phyloP scores from a whole-genome alignment of 495 filamentous ascomycete species.

The Astrothelium subdiscretum region DNA sequence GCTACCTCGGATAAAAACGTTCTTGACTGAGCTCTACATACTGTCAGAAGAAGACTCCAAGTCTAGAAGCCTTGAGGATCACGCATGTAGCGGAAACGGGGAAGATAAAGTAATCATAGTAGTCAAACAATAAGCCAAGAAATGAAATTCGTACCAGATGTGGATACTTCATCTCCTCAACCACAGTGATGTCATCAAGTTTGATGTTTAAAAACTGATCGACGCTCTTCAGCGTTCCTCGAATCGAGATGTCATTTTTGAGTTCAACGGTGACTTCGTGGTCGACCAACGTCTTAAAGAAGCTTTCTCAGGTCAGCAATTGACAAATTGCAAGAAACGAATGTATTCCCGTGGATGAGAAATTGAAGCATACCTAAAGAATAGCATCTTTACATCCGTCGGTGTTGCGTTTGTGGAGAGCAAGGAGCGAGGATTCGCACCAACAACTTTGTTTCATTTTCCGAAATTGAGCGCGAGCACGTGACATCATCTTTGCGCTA shows the following conservation, averaged over 20 bases:
- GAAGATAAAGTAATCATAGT: not conserved
- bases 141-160: slow-evolving; percentile 51
- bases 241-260: slow-evolving; percentile 97
- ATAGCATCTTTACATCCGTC: slow-evolving; percentile 18
- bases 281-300: slow-evolving; percentile 99
- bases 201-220: slow-evolving; percentile 99
- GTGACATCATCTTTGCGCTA: not conserved
- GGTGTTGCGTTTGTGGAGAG: not conserved
- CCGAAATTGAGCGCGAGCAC: not conserved
- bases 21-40: slow-evolving; percentile 72
- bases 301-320: slow-evolving; percentile 41
- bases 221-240: slow-evolving; percentile 86
- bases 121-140: not conserved
- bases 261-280: slow-evolving; percentile 93
- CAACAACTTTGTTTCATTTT: not conserved
- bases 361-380: slow-evolving; percentile 22
- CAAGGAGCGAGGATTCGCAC: not conserved
- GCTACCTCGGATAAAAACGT: slow-evolving; percentile 93
- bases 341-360: not conserved
- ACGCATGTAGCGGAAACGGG: no score
- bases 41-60: not conserved
- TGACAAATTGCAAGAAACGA: not conserved
- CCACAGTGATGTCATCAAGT: slow-evolving; percentile 82
- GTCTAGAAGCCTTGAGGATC: no score
- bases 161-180: slow-evolving; percentile 85